phyloP scores from a whole-genome alignment of 2,329 filamentous ascomycete genomes.

The Nemania diffusa region DNA sequence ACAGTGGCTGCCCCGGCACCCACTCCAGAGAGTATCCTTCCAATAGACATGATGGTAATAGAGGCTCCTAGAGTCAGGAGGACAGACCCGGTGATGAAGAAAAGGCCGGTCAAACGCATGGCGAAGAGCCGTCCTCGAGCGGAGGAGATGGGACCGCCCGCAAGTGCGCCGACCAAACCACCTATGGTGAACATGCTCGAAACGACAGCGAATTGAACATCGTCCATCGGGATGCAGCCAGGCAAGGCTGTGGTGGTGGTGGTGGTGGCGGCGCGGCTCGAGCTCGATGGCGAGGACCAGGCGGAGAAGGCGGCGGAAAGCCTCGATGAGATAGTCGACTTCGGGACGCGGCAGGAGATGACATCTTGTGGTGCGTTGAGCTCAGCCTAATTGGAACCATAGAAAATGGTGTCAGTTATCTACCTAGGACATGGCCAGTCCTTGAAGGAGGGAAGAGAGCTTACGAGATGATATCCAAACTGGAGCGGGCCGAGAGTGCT shows the following conservation, averaged over 20 bases:
- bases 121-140: conserved; percentile 77
- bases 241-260: conserved; percentile 60
- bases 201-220: conserved; percentile 83
- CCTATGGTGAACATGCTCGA: conserved; percentile 93
- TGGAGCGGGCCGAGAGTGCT: conserved; percentile 89
- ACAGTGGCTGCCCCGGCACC: conserved; percentile 91
- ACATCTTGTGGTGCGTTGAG: conserved; percentile 95
- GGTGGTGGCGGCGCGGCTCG: conserved; percentile 42
- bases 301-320: conserved; percentile 44
- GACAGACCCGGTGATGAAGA: conserved; percentile 80
- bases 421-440: conserved; percentile 23
- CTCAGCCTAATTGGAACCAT: conserved; percentile 72
- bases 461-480: conserved; percentile 92
- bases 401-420: conserved; percentile 13
- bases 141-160: conserved; percentile 81
- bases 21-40: conserved; percentile 82
- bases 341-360: conserved; percentile 79
- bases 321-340: conserved; percentile 56
- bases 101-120: conserved; percentile 80
- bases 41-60: conserved; percentile 75
- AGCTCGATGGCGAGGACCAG: conserved; percentile 44
- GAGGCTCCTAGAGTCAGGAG: conserved; percentile 77
- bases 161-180: conserved; percentile 83
- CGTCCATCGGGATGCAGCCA: conserved; percentile 89
- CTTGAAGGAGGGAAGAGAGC: conserved; percentile 31